Base-by-base conservation (phyloP, 2,329 filamentous ascomycete genomes). In the Atkinsonella hypoxylon region DNA sequence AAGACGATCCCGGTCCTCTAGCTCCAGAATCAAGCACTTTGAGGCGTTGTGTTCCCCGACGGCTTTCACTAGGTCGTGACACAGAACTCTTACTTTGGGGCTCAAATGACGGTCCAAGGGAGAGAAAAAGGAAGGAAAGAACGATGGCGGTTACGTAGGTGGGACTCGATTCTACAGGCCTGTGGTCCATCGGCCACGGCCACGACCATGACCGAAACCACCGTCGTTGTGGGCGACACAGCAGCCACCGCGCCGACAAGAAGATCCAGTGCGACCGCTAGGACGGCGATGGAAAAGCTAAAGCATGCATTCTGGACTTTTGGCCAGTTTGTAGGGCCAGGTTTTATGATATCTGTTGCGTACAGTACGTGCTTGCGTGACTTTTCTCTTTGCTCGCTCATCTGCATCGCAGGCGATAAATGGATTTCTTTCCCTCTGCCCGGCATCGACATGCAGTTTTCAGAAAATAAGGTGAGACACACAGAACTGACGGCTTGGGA, bases 301-400 rank as follows among this genome's bases (percentile, higher is more conserved):
- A 59, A 54, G 50, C 51, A 53, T 42, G 51, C 49, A n/a, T 47
- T 55, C 36, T 43, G 54, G 40, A 58, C 57, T 9, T 62, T 60
- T 73, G 49, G 66, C 67, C 45, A 62, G 64, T 50, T 86, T 63
- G 66, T 86, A 46, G 83, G 83, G 0, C 82, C 83, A 10, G 83
- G 83, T 1, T 84, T 85, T 61, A 79, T 87, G 65, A 71, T 80
- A 36, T 70, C 76, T 5, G 77, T 80, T 34, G 76, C 77, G 2
- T 80, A 79, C 62, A 80, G 73, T 76, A 62, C 57, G 72, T 64
- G 12, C 2, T 12, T 43, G 15, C 15, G 3, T 15, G 3, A 26
- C 45, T 31, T 15, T 20, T 26, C 44, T 12, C 40, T 38, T n/a
- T 42, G 20, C 17, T 8, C 26, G 26, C 26, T 26, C 26, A 4